A percentile compares a stretch with the other conserved stretches of the same genome.
Evolutionary conservation across 306 rosid genomes (phyloP).

Genomic region (Cotoneaster glaucophyllus): DNA sequence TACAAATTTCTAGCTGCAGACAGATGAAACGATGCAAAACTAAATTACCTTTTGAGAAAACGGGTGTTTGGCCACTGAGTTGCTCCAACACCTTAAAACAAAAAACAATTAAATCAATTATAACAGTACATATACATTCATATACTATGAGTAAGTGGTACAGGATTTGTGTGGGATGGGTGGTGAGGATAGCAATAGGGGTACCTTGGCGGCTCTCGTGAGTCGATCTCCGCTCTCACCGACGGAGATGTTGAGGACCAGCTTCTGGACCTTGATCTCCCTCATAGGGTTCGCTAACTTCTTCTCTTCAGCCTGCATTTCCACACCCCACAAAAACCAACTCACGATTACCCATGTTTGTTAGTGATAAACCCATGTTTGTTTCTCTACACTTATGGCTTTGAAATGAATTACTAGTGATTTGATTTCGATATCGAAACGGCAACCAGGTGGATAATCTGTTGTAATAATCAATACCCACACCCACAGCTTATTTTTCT

Average conservation of each 20-base stretch:
- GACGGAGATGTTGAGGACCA: conserved; percentile 73
- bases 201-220: conserved; percentile 74
- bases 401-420: background rate
- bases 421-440: no score
- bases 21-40: background rate
- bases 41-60: conserved; percentile 46
- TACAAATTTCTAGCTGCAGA: background rate
- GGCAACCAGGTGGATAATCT: background rate
- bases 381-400: background rate
- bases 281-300: conserved; percentile 73
- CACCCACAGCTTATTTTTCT: background rate
- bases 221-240: conserved; percentile 84
- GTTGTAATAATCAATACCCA: background rate
- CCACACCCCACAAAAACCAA: background rate
- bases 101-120: background rate
- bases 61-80: conserved; percentile 72
- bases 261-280: conserved; percentile 75
- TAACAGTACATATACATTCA: background rate
- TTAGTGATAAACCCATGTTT: background rate
- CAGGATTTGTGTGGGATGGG: background rate
- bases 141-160: background rate
- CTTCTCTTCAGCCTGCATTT: conserved; percentile 64
- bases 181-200: background rate
- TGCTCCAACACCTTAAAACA: conserved; percentile 59
- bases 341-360: background rate